Conservation (phyloP, 768 basidiomycete genomes). For the Xerocomus potaroensis region DNA sequence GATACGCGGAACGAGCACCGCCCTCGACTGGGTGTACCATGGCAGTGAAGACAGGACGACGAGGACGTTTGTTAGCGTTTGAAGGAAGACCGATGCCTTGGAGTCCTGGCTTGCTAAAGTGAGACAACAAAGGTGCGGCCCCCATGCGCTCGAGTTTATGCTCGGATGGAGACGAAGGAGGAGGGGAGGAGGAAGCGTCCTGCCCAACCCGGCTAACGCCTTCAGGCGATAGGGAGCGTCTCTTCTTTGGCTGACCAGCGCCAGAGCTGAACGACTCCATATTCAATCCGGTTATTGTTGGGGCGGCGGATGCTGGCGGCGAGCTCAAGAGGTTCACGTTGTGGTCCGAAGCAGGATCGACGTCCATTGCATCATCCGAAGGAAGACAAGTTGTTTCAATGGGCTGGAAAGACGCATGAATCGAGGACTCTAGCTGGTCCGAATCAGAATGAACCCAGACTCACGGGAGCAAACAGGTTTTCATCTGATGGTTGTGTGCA, state of each 20-base stretch:
- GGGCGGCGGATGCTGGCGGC: slow-evolving; percentile 45
- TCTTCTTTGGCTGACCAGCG: slow-evolving; percentile 45
- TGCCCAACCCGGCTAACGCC: slow-evolving; percentile 34
- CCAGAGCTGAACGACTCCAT: slow-evolving; percentile 41
- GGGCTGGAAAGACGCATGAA: slow-evolving; percentile 28
- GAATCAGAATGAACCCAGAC: slow-evolving; percentile 8
- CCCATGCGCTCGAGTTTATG: slow-evolving; percentile 45
- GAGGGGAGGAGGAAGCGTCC: slow-evolving; percentile 46
- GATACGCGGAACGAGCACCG: slow-evolving; percentile 40
- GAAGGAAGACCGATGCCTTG: slow-evolving; percentile 54
- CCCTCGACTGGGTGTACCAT: slow-evolving; percentile 47
- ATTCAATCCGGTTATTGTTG: slow-evolving; percentile 51
- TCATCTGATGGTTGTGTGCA: slow-evolving; percentile 21
- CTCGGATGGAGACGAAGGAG: slow-evolving; percentile 43
- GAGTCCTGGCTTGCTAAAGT: slow-evolving; percentile 48
- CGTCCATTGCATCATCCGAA: slow-evolving; percentile 72
- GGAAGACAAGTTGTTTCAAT: slow-evolving; percentile 39
- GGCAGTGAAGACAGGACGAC: slow-evolving; percentile 66
- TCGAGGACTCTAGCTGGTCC: background rate
- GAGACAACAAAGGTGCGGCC: slow-evolving; percentile 31
- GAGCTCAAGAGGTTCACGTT: slow-evolving; percentile 32
- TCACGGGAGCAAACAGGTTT: slow-evolving; percentile 29
- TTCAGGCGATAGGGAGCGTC: slow-evolving; percentile 58
- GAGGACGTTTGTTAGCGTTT: slow-evolving; percentile 51
- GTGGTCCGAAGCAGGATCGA: slow-evolving; percentile 54